Evolutionary conservation across 352 stramenopile species (phyloP).

Genomic region (Pythium volutum): DNA sequence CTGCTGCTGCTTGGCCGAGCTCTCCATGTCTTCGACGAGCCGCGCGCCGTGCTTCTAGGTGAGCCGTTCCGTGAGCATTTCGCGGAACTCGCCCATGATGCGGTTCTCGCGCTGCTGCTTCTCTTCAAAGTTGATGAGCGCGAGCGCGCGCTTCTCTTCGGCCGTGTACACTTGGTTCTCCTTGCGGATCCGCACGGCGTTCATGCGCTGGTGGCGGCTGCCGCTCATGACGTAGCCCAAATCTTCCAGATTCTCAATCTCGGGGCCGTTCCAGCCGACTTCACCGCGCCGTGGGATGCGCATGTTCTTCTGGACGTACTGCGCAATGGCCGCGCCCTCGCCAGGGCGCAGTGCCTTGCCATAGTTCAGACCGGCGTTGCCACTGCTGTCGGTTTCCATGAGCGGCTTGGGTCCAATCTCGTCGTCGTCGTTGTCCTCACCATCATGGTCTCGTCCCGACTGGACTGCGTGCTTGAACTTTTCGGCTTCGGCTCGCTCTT

Average conservation of each 20-base stretch:
- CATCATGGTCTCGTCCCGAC: conserved; percentile 30
- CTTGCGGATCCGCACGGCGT: conserved; percentile 98
- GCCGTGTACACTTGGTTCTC: conserved; percentile 99
- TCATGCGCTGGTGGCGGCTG: conserved; percentile 97
- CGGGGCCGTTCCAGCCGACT: conserved; percentile 94
- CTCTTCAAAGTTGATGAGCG: conserved; percentile 98
- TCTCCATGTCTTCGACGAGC: conserved; percentile 85
- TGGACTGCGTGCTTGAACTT: conserved; percentile 91
- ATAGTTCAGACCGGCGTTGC: conserved; percentile 76
- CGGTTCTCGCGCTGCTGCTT: conserved; percentile 98
- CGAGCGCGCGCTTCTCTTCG: conserved; percentile 97
- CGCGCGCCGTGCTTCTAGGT: conserved; percentile 87
- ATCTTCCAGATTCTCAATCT: conserved; percentile 97
- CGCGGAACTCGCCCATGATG: conserved; percentile 97
- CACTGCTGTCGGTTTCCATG: conserved; percentile 41
- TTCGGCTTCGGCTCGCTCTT: conserved; percentile 71
- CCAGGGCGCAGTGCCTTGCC: conserved; percentile 92
- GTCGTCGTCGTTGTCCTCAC: conserved; percentile 74
- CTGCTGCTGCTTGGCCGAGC: conserved; percentile 49
- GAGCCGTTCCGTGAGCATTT: conserved; percentile 87
- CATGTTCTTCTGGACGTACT: conserved; percentile 99
- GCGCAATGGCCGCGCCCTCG: conserved; percentile 93
- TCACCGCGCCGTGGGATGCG: conserved; percentile 98
- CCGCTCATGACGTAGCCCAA: conserved; percentile 97
- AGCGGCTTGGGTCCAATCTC: conserved; percentile 86